Evolutionary conservation across 1,284 basidiomycete genomes (phyloP).

Genomic region (Tetrapyrgos nigripes): DNA sequence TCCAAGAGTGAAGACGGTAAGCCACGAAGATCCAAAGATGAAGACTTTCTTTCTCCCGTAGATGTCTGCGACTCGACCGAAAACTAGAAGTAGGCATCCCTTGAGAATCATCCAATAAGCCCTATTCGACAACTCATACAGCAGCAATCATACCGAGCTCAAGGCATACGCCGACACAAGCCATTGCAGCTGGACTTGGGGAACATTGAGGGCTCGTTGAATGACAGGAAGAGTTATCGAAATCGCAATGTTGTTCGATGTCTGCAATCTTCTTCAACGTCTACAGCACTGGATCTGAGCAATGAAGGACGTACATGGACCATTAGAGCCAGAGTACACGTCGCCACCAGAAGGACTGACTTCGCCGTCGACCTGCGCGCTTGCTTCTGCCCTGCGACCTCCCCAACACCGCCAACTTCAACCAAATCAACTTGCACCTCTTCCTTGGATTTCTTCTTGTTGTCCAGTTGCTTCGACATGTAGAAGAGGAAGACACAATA

Average conservation of each 20-base stretch:
- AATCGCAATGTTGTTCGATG: constrained; percentile 50
- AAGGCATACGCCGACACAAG: constrained; percentile 56
- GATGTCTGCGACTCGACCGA: constrained; percentile 76
- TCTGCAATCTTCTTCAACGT: constrained; percentile 31
- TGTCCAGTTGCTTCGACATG: not conserved
- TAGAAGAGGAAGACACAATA: not conserved
- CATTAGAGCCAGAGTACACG: constrained; percentile 60
- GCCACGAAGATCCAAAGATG: constrained; percentile 54
- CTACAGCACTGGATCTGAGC: not conserved
- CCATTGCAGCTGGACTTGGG: constrained; percentile 68
- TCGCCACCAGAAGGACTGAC: constrained; percentile 52
- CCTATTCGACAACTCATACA: not conserved
- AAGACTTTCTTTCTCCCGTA: constrained; percentile 74
- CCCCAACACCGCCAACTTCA: not conserved
- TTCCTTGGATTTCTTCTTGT: not conserved
- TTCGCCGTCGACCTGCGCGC: not conserved
- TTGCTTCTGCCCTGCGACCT: not conserved
- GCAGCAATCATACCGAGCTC: constrained; percentile 47
- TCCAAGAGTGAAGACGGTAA: constrained; percentile 56
- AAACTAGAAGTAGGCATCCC: constrained; percentile 79
- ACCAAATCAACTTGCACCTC: not conserved
- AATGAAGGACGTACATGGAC: constrained; percentile 49
- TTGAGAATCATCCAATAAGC: constrained; percentile 24
- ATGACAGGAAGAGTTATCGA: constrained; percentile 71
- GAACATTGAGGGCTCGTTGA: constrained; percentile 53